Evolutionary conservation across 306 rosid genomes (phyloP), one percentile per base, ranked within the genome.

Genomic region (Arachis stenosperma): DNA sequence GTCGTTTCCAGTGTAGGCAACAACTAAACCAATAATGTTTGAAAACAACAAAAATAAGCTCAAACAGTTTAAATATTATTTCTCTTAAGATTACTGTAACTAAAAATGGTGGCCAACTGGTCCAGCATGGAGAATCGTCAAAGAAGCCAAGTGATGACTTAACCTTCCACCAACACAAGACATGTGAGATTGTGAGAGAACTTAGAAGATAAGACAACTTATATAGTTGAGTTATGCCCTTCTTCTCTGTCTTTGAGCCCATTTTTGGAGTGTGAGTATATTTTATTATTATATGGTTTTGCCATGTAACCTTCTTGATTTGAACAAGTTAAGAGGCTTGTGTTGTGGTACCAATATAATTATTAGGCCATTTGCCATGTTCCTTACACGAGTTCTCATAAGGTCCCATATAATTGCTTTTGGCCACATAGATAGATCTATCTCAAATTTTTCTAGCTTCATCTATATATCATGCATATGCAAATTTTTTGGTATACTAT

Each of bases 351-450:
- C 9, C 33, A 13, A 22, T 22, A 22, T 22, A 22, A 73, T 60
- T 66, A 73, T 60, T 66, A 8, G 27, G 78, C 37, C 44, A 66
- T 72, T 66, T 79, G 69, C 63, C 59, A 48, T 71, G 54, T 56
- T 71, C 46, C 48, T 33, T 33, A 33, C 37, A 33, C 37, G 3
- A 33, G 37, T 4, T 33, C 37, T 33, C 37, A 33, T 33, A 33
- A 2, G 37, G 37, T 33, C 37, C 37, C 37, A 33, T 33, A 1
- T 22, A 22, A 22, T 22, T 22, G 27, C 27, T 22, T 22, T 22
- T 22, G 27, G 27, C 27, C 27, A 22, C 27, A 22, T 22, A 22
- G 27, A 22, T 22, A 22, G 27, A 22, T 22, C 27, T 22, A 22
- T 22, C 27, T 22, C 27, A 22, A 22, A 22, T 22, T 22, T 22